Conservation (phyloP, 2,329 filamentous ascomycete species). For the Colletotrichum coccodes region DNA sequence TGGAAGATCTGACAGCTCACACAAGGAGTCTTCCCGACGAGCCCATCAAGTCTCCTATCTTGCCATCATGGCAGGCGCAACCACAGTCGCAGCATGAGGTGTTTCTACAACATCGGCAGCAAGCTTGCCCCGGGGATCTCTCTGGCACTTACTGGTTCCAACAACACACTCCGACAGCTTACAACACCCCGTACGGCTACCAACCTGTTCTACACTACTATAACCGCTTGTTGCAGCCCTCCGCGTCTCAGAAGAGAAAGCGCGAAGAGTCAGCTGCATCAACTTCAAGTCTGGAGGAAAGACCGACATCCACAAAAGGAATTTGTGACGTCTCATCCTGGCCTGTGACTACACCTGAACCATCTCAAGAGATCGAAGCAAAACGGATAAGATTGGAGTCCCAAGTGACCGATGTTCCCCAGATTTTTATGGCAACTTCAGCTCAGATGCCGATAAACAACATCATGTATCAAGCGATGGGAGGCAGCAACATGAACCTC, state of each 20-base stretch:
- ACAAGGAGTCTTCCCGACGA: background rate
- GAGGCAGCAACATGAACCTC: background rate
- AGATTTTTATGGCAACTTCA: background rate
- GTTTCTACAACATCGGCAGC: background rate
- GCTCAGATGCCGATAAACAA: background rate
- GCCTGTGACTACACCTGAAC: background rate
- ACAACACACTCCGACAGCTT: background rate
- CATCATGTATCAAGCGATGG: background rate
- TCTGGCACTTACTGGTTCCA: background rate
- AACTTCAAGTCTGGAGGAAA: background rate
- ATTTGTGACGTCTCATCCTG: no score
- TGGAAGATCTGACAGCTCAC: background rate
- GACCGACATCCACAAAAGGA: background rate
- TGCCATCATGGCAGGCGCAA: background rate
- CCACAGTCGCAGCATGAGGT: background rate
- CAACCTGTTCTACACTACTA: conserved; percentile 16
- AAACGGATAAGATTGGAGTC: background rate
- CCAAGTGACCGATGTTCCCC: no score
- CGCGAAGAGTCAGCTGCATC: background rate
- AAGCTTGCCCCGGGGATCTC: background rate
- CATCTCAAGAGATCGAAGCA: no score
- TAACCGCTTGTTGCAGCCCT: background rate
- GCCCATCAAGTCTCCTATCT: no score
- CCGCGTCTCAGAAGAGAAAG: background rate
- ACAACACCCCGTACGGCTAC: conserved; percentile 9